Percentiles rank a stretch among this genome's conserved stretches.
phyloP scores from a whole-genome alignment of 2,329 filamentous ascomycete genomes.

The Bipolaris sorokiniana region DNA sequence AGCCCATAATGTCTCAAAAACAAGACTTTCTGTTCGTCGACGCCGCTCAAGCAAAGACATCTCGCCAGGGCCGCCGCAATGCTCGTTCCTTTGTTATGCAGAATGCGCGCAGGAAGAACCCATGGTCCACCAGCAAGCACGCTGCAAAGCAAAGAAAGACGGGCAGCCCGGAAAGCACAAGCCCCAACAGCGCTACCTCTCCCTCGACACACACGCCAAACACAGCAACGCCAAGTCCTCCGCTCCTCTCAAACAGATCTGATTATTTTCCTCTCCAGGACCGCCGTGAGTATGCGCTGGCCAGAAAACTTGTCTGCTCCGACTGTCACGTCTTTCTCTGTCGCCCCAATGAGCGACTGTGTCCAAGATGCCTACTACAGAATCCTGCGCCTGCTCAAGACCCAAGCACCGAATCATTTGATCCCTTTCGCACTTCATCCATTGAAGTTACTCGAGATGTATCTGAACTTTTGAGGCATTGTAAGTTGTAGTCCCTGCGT shows the following conservation, averaged over 20 bases:
- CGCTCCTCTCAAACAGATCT: constrained; percentile 19
- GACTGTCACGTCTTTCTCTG: constrained; percentile 42
- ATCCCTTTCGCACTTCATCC: constrained; percentile 43
- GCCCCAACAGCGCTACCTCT: constrained; percentile 38
- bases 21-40: constrained; percentile 50
- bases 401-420: constrained; percentile 37
- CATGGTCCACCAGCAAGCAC: constrained; percentile 51
- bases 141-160: constrained; percentile 39
- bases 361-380: constrained; percentile 37
- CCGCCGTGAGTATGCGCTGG: constrained; percentile 18
- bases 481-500: constrained; percentile 37
- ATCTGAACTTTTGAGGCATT: constrained; percentile 45
- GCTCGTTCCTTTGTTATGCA: constrained; percentile 51
- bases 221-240: constrained; percentile 43
- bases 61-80: constrained; percentile 48
- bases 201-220: constrained; percentile 36
- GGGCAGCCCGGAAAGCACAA: constrained; percentile 31
- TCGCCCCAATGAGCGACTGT: constrained; percentile 38
- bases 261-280: constrained; percentile 31
- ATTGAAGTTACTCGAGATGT: constrained; percentile 35
- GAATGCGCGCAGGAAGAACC: constrained; percentile 46
- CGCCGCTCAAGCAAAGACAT: constrained; percentile 46
- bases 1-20: constrained; percentile 33
- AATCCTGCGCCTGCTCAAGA: constrained; percentile 29
- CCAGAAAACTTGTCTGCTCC: constrained; percentile 34